Base-by-base conservation (phyloP, 108 stramenopile species). In the Poteriospumella lacustris region DNA sequence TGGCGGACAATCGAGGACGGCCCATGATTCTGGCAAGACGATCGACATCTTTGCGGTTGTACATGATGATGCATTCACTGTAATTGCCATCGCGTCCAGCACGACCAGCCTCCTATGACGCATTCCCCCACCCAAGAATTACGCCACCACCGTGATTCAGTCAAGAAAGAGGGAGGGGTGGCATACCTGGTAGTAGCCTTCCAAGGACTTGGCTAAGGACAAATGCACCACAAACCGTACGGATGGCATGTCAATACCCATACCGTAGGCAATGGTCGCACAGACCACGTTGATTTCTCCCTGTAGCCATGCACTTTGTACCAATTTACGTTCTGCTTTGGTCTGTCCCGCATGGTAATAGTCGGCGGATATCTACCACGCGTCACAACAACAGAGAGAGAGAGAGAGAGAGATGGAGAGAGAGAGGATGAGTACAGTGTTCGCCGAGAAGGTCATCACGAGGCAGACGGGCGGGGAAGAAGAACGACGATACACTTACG, bases 41-140 rank as follows among this genome's bases (percentile, higher is more conserved):
- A 42, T 60, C 19, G 40, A 78, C 58, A 31, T 67, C 58, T 1
- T 5, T 1, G 19, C 24, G 2, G 1, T 2, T 2, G 29, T 33
- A 59, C 12, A 67, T 2, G n/a, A 97, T 76, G 47, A 94, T 76
- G 9, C 93, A 95, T 12, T 85, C 40, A 1, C 89, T 78, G 39
- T 82, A 78, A 26, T 89, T 79, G 33, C 96, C 94, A 81, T 98
- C 95, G 36, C 97, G 89, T 40, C 97, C 97, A 44, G 97, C 97
- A 42, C 97, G 84, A 1, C 96, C 97, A 58, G 95, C 94, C 81
- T 98, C 97, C 83, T 98, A 38, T 31, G 15, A 73, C 12, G 9
- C 38, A 38, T 73, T 5, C 26, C 36, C 28, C 5, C 36, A 73
- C 40, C 12, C 70, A 73, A 73, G 26, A 42, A 34, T 73, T 42